A percentile compares a stretch with the other conserved stretches of the same genome.
Conservation (phyloP, 2,329 filamentous ascomycete genomes). For the Penicillium janthinellum region DNA sequence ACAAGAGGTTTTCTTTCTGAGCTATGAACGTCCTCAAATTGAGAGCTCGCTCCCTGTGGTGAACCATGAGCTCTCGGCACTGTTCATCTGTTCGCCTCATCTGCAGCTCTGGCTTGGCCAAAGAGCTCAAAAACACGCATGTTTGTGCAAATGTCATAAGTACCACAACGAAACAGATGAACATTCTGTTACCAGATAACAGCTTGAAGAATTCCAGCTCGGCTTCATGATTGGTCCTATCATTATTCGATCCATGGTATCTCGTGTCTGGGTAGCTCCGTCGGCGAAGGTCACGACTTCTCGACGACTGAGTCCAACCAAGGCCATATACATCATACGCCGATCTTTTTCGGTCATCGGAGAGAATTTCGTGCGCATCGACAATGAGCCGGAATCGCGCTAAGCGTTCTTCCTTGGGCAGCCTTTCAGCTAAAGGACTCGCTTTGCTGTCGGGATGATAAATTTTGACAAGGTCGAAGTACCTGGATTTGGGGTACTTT, state of each 20-base stretch:
- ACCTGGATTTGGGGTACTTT: slow-evolving; percentile 3
- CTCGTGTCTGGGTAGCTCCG: background rate
- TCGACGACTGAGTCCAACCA: background rate
- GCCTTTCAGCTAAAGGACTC: background rate
- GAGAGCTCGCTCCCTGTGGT: background rate
- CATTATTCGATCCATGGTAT: background rate
- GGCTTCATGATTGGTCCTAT: background rate
- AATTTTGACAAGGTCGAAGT: slow-evolving; percentile 5
- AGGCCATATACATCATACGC: slow-evolving; percentile 7
- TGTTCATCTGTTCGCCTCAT: background rate
- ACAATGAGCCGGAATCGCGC: slow-evolving; percentile 4
- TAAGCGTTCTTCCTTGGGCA: slow-evolving; percentile 1
- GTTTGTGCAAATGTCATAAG: background rate
- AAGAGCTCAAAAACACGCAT: background rate
- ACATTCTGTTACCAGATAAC: background rate
- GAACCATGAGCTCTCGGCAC: background rate
- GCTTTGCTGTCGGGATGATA: slow-evolving; percentile 4
- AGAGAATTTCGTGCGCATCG: slow-evolving; percentile 6
- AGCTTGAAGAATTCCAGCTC: background rate
- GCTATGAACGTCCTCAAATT: background rate
- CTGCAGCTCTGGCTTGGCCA: background rate
- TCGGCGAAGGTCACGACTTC: background rate
- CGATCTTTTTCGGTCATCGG: background rate
- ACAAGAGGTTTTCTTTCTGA: background rate
- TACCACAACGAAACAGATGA: background rate